Conservation (phyloP, 805 yeast genomes). For the Kuraishia hungarica region DNA sequence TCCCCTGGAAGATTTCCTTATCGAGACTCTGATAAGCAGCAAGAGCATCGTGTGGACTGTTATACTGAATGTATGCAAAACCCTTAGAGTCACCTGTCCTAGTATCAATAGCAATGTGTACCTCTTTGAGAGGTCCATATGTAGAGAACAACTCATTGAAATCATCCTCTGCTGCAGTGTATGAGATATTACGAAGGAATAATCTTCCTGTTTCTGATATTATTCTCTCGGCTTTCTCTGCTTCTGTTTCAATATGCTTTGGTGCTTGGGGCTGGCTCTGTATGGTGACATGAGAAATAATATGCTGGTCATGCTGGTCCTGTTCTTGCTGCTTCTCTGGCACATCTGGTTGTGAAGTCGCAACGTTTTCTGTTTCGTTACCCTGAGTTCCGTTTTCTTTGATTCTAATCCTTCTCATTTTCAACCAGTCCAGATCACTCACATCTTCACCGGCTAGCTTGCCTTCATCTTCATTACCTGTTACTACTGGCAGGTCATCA, state of each 20-base stretch:
- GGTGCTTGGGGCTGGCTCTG: conserved; percentile 11
- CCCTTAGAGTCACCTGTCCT: conserved; percentile 90
- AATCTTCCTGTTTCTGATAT: conserved; percentile 70
- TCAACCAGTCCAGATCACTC: conserved; percentile 84
- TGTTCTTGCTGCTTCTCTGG: conserved; percentile 3
- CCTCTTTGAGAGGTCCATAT: conserved; percentile 77
- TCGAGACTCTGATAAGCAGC: conserved; percentile 68
- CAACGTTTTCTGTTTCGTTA: conserved; percentile 4
- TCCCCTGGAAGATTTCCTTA: conserved; percentile 88
- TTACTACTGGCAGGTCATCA: conserved; percentile 3
- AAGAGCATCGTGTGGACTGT: conserved; percentile 63
- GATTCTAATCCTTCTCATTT: conserved; percentile 65
- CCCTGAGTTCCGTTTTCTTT: conserved; percentile 30
- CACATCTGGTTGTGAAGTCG: not conserved
- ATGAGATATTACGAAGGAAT: conserved; percentile 80
- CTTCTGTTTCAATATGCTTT: conserved; percentile 21
- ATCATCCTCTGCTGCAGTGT: conserved; percentile 73
- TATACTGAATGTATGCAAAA: conserved; percentile 76
- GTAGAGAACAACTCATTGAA: conserved; percentile 52
- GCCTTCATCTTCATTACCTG: conserved; percentile 3
- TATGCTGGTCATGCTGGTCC: conserved; percentile 6
- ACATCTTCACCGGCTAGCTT: conserved; percentile 27
- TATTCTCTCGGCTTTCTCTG: conserved; percentile 39
- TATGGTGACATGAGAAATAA: not conserved
- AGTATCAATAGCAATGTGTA: conserved; percentile 86